phyloP scores from a whole-genome alignment of 495 filamentous ascomycete species.

The Hypoxylon lienhwacheense region DNA sequence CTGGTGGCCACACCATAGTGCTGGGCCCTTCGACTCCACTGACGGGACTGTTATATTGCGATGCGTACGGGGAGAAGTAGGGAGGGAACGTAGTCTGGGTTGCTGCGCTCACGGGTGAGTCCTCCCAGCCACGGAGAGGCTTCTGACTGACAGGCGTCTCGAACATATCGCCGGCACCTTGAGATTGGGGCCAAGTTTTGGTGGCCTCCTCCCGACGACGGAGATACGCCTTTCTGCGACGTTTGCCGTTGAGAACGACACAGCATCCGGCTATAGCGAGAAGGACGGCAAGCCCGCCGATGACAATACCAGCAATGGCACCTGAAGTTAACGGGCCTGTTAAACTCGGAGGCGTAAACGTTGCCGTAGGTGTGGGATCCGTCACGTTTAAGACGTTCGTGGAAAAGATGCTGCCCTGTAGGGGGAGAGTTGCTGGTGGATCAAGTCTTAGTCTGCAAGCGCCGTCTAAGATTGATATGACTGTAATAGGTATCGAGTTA shows the following conservation, averaged over 20 bases:
- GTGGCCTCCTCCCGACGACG: constrained; percentile 42
- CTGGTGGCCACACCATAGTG: constrained; percentile 34
- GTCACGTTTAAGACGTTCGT: constrained; percentile 44
- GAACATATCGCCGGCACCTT: constrained; percentile 44
- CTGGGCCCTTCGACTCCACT: constrained; percentile 40
- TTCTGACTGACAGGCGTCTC: constrained; percentile 54
- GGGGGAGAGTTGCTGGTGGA: constrained; percentile 43
- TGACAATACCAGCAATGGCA: constrained; percentile 55
- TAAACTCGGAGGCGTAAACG: constrained; percentile 24
- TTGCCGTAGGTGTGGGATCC: constrained; percentile 40
- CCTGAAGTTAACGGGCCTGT: constrained; percentile 50
- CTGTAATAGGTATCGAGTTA: constrained; percentile 23
- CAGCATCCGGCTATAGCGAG: constrained; percentile 47
- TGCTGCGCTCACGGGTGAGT: constrained; percentile 48
- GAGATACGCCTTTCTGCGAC: constrained; percentile 48
- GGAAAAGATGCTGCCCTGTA: constrained; percentile 56
- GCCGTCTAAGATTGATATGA: constrained; percentile 50
- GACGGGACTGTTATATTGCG: constrained; percentile 52
- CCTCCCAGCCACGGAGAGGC: constrained; percentile 51
- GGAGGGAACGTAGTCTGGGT: constrained; percentile 46
- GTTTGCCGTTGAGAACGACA: constrained; percentile 54
- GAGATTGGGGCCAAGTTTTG: constrained; percentile 46
- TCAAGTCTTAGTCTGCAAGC: constrained; percentile 49
- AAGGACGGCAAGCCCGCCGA: constrained; percentile 49
- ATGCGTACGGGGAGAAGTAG: constrained; percentile 53